Conservation (phyloP, 768 basidiomycete genomes). For the Galerina marginata region DNA sequence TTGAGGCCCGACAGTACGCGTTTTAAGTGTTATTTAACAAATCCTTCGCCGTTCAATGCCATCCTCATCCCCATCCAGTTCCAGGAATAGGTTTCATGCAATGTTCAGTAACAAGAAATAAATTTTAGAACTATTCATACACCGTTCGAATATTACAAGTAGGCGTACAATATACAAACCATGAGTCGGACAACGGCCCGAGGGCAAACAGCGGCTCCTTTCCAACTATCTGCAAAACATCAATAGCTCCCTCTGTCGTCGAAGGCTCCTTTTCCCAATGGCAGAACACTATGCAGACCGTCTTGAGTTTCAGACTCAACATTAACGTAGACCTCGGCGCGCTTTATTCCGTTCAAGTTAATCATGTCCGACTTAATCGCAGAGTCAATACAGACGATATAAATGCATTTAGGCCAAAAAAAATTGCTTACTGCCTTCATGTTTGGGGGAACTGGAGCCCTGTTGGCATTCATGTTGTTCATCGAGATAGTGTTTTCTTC, state of each 20-base stretch:
- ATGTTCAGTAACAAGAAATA: no score
- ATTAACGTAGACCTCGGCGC: constrained; percentile 20
- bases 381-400: neutral
- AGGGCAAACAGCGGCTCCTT: no score
- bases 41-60: no score
- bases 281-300: constrained; percentile 9
- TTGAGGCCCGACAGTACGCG: no score
- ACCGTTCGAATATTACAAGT: no score
- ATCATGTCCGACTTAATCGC: constrained; percentile 15
- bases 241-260: constrained; percentile 8
- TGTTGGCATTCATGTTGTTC: constrained; percentile 4
- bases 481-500: constrained; percentile 5
- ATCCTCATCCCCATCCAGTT: no score
- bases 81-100: no score
- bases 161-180: no score
- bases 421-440: constrained; percentile 12
- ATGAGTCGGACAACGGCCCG: no score
- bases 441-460: neutral
- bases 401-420: neutral
- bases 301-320: constrained; percentile 21
- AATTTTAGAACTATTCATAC: no score
- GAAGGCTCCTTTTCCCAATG: constrained; percentile 13
- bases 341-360: constrained; percentile 9
- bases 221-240: neutral
- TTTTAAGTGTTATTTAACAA: no score